A percentile compares a stretch with the other conserved stretches of the same genome.
phyloP scores from a whole-genome alignment of 805 yeast genomes.

The Ogataea nitratoaversa region DNA sequence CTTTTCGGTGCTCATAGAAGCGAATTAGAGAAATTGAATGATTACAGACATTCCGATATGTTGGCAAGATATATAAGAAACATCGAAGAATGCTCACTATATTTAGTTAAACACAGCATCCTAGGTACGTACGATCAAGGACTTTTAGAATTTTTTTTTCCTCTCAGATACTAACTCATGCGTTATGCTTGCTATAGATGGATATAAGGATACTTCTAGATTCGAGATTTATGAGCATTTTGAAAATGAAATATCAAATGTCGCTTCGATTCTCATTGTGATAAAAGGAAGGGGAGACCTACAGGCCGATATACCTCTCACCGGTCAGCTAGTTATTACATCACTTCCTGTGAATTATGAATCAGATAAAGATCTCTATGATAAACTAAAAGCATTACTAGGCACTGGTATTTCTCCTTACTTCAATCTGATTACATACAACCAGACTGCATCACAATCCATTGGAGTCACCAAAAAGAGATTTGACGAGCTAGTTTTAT shows the following conservation, averaged over 20 bases:
- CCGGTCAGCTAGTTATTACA: constrained; percentile 6
- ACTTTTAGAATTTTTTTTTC: no score
- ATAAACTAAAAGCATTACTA: constrained; percentile 54
- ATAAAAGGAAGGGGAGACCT: constrained; percentile 14
- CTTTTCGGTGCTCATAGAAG: not conserved
- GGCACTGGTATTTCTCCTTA: constrained; percentile 64
- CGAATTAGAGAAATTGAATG: not conserved
- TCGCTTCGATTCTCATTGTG: constrained; percentile 2
- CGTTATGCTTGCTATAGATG: no score
- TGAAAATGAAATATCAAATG: not conserved
- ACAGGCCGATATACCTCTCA: constrained; percentile 1
- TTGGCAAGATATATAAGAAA: no score
- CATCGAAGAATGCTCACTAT: not conserved
- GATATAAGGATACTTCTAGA: not conserved
- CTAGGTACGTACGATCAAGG: not conserved
- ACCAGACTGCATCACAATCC: constrained; percentile 26
- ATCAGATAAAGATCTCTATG: constrained; percentile 23
- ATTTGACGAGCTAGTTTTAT: constrained; percentile 61
- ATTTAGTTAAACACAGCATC: not conserved
- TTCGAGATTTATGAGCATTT: not conserved
- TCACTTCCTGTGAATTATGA: constrained; percentile 6
- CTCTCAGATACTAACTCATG: no score
- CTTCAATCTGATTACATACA: constrained; percentile 47
- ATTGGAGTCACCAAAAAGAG: constrained; percentile 52
- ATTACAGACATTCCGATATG: not conserved